Percentiles rank a stretch among this genome's conserved stretches.
phyloP scores from a whole-genome alignment of 306 rosid species.

The Aeschynomene evenia region DNA sequence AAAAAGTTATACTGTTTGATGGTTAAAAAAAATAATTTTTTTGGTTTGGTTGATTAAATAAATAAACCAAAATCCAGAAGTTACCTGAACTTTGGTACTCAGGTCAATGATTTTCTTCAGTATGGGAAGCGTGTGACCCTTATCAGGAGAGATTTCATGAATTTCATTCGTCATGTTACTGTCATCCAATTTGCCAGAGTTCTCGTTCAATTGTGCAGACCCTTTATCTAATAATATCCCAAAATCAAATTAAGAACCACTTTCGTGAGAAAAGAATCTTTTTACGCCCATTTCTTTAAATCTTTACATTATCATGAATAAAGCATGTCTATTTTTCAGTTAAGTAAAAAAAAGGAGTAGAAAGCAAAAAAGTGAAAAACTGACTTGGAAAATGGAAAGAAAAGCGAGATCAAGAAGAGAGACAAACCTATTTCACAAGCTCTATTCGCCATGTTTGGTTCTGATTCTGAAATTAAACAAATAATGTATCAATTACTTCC shows the following conservation, averaged over 20 bases:
- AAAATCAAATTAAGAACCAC: too few relatives aligned
- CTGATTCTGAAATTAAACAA: conserved; percentile 23
- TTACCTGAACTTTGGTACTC: conserved; percentile 67
- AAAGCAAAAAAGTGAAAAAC: too few relatives aligned
- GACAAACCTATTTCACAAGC: not conserved
- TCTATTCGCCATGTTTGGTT: not conserved
- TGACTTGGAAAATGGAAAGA: not conserved
- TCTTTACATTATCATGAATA: too few relatives aligned
- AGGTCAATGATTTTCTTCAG: conserved; percentile 63
- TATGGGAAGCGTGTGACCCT: conserved; percentile 74
- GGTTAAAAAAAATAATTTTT: too few relatives aligned
- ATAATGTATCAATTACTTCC: too few relatives aligned
- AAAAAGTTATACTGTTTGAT: too few relatives aligned
- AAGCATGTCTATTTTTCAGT: too few relatives aligned
- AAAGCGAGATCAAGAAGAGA: conserved; percentile 9
- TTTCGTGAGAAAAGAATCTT: too few relatives aligned
- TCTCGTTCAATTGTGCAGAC: conserved; percentile 34
- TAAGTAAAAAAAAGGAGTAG: not conserved
- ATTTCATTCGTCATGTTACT: conserved; percentile 45
- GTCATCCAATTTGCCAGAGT: conserved; percentile 45
- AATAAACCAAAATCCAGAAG: too few relatives aligned
- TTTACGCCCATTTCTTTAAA: too few relatives aligned
- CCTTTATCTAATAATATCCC: too few relatives aligned
- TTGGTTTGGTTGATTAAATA: too few relatives aligned
- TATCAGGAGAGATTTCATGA: conserved; percentile 57